Evolutionary conservation across 441 rosid genomes (phyloP).

Genomic region (Euphorbia schlechtendalii): DNA sequence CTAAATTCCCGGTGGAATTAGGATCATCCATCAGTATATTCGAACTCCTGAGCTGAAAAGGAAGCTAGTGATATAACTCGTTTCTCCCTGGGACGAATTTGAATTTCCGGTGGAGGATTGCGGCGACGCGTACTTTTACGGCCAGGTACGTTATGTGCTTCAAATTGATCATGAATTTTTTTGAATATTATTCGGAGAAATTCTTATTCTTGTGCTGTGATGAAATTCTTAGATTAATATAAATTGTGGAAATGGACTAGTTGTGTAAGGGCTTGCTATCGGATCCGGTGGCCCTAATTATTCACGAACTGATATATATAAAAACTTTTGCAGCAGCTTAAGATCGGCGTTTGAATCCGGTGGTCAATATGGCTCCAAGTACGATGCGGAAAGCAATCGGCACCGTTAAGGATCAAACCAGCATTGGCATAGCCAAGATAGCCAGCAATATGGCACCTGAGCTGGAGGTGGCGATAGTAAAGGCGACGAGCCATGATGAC

Average conservation of each 20-base stretch:
- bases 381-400: constrained; percentile 92
- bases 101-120: background rate
- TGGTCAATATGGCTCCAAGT: constrained; percentile 64
- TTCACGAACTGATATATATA: background rate
- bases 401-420: constrained; percentile 90
- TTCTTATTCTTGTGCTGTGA: background rate
- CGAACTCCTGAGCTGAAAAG: background rate
- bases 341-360: constrained; percentile 14
- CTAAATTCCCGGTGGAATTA: background rate
- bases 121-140: background rate
- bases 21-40: background rate
- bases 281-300: too few species aligned
- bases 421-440: constrained; percentile 84
- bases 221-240: too few species aligned
- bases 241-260: too few species aligned
- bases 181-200: background rate
- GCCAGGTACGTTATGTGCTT: background rate
- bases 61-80: background rate
- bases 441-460: constrained; percentile 94
- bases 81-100: background rate
- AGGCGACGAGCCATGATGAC: constrained; percentile 96
- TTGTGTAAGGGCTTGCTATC: too few species aligned
- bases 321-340: background rate
- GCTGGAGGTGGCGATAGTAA: constrained; percentile 87
- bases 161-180: background rate